Evolutionary conservation across 2,329 filamentous ascomycete species (phyloP), one percentile per base, ranked within the genome.

Genomic region (Neonectria faginata): DNA sequence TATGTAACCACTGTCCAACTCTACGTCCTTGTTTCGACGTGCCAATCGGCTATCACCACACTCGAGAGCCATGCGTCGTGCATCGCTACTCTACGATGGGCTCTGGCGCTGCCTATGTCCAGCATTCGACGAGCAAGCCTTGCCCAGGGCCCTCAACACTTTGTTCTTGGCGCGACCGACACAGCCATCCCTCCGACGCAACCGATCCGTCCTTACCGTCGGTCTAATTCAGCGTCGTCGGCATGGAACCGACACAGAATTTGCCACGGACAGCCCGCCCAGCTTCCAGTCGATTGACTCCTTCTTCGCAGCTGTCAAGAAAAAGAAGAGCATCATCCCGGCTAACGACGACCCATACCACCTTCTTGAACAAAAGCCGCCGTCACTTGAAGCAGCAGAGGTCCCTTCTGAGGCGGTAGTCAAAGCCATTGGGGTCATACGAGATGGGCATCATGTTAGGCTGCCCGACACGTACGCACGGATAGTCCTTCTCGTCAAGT

Each of bases 81-180:
- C 67, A 44, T 64, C 64, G 66, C 70, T 84, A 55, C 75, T 81
- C 2, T 73, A 83, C 39, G 88, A 91, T 75, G 87, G 88, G 65
- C 82, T 91, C 50, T 90, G 88, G 87, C 85, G 86, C 73, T 89
- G 85, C 73, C 79, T 91, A 16, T 90, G 87, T 72, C 88, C 88
- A 12, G 84, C 83, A 9, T 80, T 87, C 62, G 84, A 87, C 70
- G 68, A 77, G 7, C 62, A 70, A 5, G 72, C 77, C 2, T 72
- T 84, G 12, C 75, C 76, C 4, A 79, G 71, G 56, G 73, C 79
- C 16, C 62, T 79, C 61, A 67, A 66, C 67, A 59, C 72, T 56
- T 65, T 65, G 31, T 55, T 62, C 42, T 52, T 53, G 22, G 12
- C 62, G 59, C 44, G 60, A 44, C 47, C 64, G 20, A 44, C 51